Percentiles rank a stretch among this genome's conserved stretches.
phyloP scores from a whole-genome alignment of 169 alveolate species.

The Babesia bovis region DNA sequence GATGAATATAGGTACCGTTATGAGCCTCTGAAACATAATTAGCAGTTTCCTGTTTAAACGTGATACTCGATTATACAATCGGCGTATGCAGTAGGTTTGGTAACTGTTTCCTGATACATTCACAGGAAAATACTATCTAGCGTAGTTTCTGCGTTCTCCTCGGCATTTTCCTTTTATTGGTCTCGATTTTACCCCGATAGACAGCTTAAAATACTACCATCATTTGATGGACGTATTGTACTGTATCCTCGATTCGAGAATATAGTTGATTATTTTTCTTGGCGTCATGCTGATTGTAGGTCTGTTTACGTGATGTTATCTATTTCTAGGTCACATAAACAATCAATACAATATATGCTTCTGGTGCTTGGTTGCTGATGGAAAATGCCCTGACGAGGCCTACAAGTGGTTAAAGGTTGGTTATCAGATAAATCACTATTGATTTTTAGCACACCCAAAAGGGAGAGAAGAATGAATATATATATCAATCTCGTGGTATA shows the following conservation, averaged over 20 bases:
- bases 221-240: constrained; percentile 92
- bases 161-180: constrained; percentile 89
- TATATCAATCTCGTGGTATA: constrained; percentile 84
- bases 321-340: constrained; percentile 87
- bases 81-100: constrained; percentile 66
- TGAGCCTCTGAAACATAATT: background rate
- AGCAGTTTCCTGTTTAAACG: constrained; percentile 64
- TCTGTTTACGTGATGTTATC: background rate
- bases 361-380: constrained; percentile 90
- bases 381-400: constrained; percentile 82
- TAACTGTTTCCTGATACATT: constrained; percentile 68
- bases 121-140: constrained; percentile 84
- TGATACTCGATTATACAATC: constrained; percentile 62
- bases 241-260: constrained; percentile 88
- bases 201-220: constrained; percentile 82
- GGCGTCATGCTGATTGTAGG: constrained; percentile 90
- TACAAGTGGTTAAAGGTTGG: constrained; percentile 76
- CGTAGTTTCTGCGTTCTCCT: constrained; percentile 88
- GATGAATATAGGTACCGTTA: constrained; percentile 85
- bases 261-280: constrained; percentile 86
- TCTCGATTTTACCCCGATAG: constrained; percentile 73
- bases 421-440: background rate
- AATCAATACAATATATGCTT: constrained; percentile 94
- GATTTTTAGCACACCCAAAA: constrained; percentile 79
- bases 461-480: constrained; percentile 87